Evolutionary conservation across 2,329 filamentous ascomycete species (phyloP), one percentile per base, ranked within the genome.

Genomic region (Neonectria sp.): DNA sequence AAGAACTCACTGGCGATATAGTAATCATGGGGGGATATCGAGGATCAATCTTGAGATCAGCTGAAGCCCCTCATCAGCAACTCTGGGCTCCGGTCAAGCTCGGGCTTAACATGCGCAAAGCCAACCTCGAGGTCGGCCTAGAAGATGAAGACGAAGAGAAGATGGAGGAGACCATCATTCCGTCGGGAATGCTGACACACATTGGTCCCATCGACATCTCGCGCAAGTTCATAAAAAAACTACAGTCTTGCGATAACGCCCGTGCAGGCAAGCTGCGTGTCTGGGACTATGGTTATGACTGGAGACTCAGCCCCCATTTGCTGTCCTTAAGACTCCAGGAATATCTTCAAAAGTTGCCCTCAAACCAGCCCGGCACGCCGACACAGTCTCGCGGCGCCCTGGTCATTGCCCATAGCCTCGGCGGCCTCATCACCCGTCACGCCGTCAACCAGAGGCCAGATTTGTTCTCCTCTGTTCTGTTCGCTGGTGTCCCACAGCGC

Each of bases 21-120:
- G 94, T 98, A 8, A 86, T 98, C 33, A 87, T 98, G 77, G 95
- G 95, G 24, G 95, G 95, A 15, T 97, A 98, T 77, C 88, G 95
- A 71, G 95, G 95, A 4, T 97, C 95, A 0, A 87, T 98, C n/a
- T 81, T 98, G 33, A 90, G 95, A 33, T 97, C 94, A 12, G 92
- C 94, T 12, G 91, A 94, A 68, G 88, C 93, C 9, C 92, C 93
- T 4, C 90, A 95, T 76, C 90, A 94, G n/a, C 94, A 97, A 77
- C 83, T 97, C 0, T 98, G 95, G 95, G 93, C 97, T 2, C 95
- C 95, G 0, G 91, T 98, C 76, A 98, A 98, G 80, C 92, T 97
- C 31, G 95, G 95, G 1, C 83, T 98, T 57, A 97, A 97, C 73
- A 89, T 98, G 68, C 91, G 95, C 62, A 97, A 96, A 77, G 95